These are phyloP conservation scores for Hypomontagnella monticulosa DNA, from an alignment of 495 filamentous ascomycete genomes.

Conservation along the genomic window DNA sequence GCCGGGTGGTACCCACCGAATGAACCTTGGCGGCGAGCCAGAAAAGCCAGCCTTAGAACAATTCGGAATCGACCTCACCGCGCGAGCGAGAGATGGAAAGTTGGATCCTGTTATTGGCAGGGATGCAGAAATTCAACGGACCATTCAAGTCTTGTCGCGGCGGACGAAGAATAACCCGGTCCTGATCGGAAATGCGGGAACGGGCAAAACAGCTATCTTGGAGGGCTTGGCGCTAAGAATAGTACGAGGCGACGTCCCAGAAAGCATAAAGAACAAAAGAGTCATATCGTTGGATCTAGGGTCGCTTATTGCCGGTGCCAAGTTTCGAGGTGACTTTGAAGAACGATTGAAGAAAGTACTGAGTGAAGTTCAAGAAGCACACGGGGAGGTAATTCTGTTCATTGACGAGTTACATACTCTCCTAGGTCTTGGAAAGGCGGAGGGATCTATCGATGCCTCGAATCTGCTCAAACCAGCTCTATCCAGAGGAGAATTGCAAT, in stretches of 20 bases:
- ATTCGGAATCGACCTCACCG: constrained; percentile 91
- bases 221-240: constrained; percentile 94
- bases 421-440: constrained; percentile 90
- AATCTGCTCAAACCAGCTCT: constrained; percentile 96
- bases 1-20: constrained; percentile 90
- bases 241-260: constrained; percentile 90
- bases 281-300: constrained; percentile 90
- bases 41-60: constrained; percentile 89
- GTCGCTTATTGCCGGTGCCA: constrained; percentile 92
- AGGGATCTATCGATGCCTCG: constrained; percentile 95
- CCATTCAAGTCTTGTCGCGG: constrained; percentile 91
- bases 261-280: constrained; percentile 94
- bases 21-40: constrained; percentile 82
- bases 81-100: constrained; percentile 84
- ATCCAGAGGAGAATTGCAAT: constrained; percentile 90
- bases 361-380: constrained; percentile 87
- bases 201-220: constrained; percentile 93
- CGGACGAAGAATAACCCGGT: constrained; percentile 98
- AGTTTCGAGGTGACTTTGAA: constrained; percentile 96
- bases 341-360: constrained; percentile 90
- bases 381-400: constrained; percentile 91
- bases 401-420: constrained; percentile 95
- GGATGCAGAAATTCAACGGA: constrained; percentile 89
- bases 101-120: constrained; percentile 95
- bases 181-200: constrained; percentile 89